Evolutionary conservation across 2,329 filamentous ascomycete genomes (phyloP), one percentile per base, ranked within the genome.

Genomic region (Phialophora macrospora): DNA sequence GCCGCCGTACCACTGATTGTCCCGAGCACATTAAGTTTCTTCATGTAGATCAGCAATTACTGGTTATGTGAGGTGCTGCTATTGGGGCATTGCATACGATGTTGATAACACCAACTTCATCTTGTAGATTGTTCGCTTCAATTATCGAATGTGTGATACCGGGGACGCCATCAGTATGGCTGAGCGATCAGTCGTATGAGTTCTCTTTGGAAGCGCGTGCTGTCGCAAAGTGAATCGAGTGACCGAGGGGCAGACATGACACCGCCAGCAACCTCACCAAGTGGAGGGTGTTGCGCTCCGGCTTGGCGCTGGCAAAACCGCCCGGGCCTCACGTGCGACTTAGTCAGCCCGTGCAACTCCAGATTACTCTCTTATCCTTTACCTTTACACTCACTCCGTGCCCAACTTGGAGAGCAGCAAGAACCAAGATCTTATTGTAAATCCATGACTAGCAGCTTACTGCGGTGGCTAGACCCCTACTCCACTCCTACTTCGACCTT

Each of bases 11-110:
- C 69, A 97, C 89, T 56, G 92, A 92, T 64, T 91, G 90, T 64
- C 91, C 91, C 69, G 87, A 88, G 73, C 89, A 89, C 85, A 96
- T 92, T 77, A 96, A 90, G 82, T 96, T 97, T 75, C 87, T 88
- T 73, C 11, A 46, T 55, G 9, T 24, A 52, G 24, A 34, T 41
- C 22, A n/a, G 11, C 44, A 20, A 44, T n/a, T 26, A 26, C n/a
- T 12, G 32, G 63, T 26, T 12, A 8, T 52, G 38, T 46, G 24
- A 59, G 20, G n/a, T 11, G 24, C 2, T 24, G 20, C 22, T 17
- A 58, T 32, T 30, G 14, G 62, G 60, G 60, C 55, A 70, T 57
- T 64, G 80, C 89, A 57, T 85, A 95, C 92, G 90, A 92, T 71
- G 92, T 96, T 63, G 91, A 96, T 61, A 96, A 86, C 70, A 96